Percentiles rank a stretch among this genome's conserved stretches.
Conservation (phyloP, 805 yeast genomes). For the Candida nemodendra region DNA sequence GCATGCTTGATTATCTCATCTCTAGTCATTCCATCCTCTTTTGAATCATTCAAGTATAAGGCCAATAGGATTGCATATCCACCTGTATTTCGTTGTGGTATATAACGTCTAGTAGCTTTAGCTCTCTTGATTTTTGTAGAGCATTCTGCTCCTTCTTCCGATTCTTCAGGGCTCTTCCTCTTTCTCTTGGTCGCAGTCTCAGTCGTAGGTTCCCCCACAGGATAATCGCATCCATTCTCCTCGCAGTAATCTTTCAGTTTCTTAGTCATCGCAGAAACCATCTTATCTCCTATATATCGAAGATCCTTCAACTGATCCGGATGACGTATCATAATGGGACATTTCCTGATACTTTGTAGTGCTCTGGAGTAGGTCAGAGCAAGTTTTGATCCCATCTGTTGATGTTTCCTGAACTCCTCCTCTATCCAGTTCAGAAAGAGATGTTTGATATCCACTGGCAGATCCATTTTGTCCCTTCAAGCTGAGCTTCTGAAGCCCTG, state of each 20-base stretch:
- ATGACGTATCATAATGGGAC: slow-evolving; percentile 45
- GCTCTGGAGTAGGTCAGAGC: slow-evolving; percentile 58
- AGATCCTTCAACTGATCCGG: slow-evolving; percentile 60
- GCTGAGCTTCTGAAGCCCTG: not conserved
- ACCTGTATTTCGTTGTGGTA: slow-evolving; percentile 77
- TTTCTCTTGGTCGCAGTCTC: slow-evolving; percentile 6
- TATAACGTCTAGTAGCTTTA: slow-evolving; percentile 42
- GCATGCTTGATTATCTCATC: slow-evolving; percentile 57
- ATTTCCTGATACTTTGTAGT: slow-evolving; percentile 44
- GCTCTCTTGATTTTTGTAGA: slow-evolving; percentile 4
- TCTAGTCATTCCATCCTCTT: slow-evolving; percentile 58
- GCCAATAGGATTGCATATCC: slow-evolving; percentile 78
- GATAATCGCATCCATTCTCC: slow-evolving; percentile 47
- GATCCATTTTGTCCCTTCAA: slow-evolving; percentile 32
- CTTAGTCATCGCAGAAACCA: slow-evolving; percentile 49
- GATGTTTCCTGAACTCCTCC: slow-evolving; percentile 46
- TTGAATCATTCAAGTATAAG: slow-evolving; percentile 47
- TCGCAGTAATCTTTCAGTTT: slow-evolving; percentile 54
- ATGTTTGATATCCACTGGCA: slow-evolving; percentile 48
- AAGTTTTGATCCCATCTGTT: slow-evolving; percentile 48
- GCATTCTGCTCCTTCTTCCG: slow-evolving; percentile 6
- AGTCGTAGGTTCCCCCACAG: slow-evolving; percentile 29
- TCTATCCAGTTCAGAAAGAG: slow-evolving; percentile 60
- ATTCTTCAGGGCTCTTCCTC: not conserved
- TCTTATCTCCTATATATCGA: slow-evolving; percentile 70